Evolutionary conservation across 2,329 filamentous ascomycete species (phyloP).

Genomic region (Talaromyces atroroseus): DNA sequence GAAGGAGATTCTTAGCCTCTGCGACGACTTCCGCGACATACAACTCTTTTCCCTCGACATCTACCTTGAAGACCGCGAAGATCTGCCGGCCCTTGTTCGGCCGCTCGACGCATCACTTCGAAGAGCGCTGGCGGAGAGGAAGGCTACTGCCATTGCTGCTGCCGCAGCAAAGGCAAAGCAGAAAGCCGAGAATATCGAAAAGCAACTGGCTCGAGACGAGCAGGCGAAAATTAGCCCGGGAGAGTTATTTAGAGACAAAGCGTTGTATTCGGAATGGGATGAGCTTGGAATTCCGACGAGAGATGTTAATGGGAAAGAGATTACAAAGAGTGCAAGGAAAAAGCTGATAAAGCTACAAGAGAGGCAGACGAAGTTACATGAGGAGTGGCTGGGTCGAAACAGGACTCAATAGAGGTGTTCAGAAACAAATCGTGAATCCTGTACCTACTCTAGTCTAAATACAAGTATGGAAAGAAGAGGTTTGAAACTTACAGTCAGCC

Average conservation of each 20-base stretch:
- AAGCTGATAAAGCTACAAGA: constrained; percentile 71
- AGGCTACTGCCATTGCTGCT: constrained; percentile 34
- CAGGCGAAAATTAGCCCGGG: constrained; percentile 33
- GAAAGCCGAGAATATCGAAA: constrained; percentile 40
- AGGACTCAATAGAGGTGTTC: background rate
- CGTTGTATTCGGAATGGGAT: constrained; percentile 70
- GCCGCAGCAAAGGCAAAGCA: constrained; percentile 46
- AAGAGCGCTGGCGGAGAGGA: background rate
- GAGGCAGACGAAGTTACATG: constrained; percentile 77
- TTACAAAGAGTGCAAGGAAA: constrained; percentile 74
- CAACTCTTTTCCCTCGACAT: constrained; percentile 77
- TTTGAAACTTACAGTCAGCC: background rate
- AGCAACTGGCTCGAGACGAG: constrained; percentile 19
- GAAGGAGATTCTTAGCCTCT: constrained; percentile 63
- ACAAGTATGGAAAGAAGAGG: background rate
- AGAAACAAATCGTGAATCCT: background rate
- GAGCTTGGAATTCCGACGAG: constrained; percentile 72
- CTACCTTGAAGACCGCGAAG: constrained; percentile 76
- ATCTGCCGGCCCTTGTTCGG: constrained; percentile 62
- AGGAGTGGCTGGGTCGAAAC: constrained; percentile 47
- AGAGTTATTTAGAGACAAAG: constrained; percentile 53
- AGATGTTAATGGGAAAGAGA: constrained; percentile 69
- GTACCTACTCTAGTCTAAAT: background rate
- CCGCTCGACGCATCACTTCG: constrained; percentile 5
- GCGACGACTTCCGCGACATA: constrained; percentile 75